Base-by-base conservation (phyloP, 345 rosid genomes). In the Physaria fendleri region DNA sequence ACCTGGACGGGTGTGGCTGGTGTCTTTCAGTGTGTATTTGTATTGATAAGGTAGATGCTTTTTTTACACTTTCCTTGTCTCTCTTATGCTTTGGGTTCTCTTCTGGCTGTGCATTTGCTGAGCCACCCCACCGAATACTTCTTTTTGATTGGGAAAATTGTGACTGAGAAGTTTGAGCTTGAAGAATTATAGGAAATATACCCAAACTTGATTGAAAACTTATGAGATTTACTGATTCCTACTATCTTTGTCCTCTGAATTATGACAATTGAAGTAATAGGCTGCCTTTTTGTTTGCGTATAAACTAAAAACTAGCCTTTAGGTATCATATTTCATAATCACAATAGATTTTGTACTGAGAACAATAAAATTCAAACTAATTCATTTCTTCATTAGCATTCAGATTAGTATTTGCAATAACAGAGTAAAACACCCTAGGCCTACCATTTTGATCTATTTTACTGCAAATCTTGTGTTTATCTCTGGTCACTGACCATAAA, bases 1-100 rank as follows among this genome's bases (percentile, higher is more conserved):
- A 85, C 71, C 2, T 89, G 97, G 99, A 78, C 99, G 11, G 99
- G 99, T 66, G 80, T 78, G 37, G 94, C 99, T 5, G 95, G 99
- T 25, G 84, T 93, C 59, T 81, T 93, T 72, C 99, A 93, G 62
- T 89, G 99, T 39, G 95, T 89, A 5, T 82, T 86, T 71, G 99
- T 93, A 13, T 81, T 88, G 75, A 69, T 82, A 58, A 92, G 96
- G 97, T 88, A 82, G 71, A 28, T 14, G 29, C 29, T 17, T 25
- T 16, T n/a, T 33, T 30, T 12, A 29, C 4, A 15, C 21, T 22
- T 21, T 16, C 16, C 29, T 0, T 35, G 49, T 17, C 25, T 39
- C 17, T 45, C 18, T 1, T 12, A 6, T 13, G 11, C 30, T 28
- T 48, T 3, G 1, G 13, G 2, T 46, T 8, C 14, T 9, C 37